Base-by-base conservation (phyloP, 2,329 filamentous ascomycete genomes). In the Claviceps maximensis region DNA sequence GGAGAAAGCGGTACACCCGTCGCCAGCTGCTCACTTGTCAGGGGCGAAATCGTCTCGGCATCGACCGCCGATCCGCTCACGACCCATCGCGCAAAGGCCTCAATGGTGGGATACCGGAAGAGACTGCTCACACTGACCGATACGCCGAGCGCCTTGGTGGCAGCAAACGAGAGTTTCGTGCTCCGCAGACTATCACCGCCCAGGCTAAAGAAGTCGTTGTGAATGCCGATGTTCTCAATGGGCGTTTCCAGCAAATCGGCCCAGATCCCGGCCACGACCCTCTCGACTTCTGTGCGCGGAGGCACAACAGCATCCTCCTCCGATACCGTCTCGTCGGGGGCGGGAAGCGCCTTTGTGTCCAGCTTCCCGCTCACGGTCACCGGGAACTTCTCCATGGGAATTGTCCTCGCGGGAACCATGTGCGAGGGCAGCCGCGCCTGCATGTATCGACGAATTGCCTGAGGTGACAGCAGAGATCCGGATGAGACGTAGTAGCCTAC, bases 401-500 rank as follows among this genome's bases (percentile, higher is more conserved):
- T 41, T 19, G 46, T 23, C n/a, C 12, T 27, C 10, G 41, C 44
- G 25, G 49, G 49, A 6, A 45, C 31, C 49, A 51, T 51, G 49
- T 51, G 31, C 13, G 40, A 15, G 12, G 49, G 49, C 27, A 51
- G 41, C 29, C 44, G 44, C 49, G 44, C 44, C 27, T 51, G 40
- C 27, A 51, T 41, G 40, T 41, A 21, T 9, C 40, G 40, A n/a
- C 40, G 40, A 2, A 41, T n/a, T 5, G n/a, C 38, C 38, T 9
- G 27, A 21, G 42, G 44, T 4, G 49, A 38, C 4, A 46, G n/a
- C 4, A 46, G n/a, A 21, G 40, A 9, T 6, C n/a, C 40, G 40
- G n/a, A 17, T 31, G 40, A 46, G 41, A 51, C 49, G 31, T 45
- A 51, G 29, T 51, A 51, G 27, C 49, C 49, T 1, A 51, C 49